A percentile compares a stretch with the other conserved stretches of the same genome.
Conservation (phyloP, 2,329 filamentous ascomycete species). For the Ceratocystis colombiana region DNA sequence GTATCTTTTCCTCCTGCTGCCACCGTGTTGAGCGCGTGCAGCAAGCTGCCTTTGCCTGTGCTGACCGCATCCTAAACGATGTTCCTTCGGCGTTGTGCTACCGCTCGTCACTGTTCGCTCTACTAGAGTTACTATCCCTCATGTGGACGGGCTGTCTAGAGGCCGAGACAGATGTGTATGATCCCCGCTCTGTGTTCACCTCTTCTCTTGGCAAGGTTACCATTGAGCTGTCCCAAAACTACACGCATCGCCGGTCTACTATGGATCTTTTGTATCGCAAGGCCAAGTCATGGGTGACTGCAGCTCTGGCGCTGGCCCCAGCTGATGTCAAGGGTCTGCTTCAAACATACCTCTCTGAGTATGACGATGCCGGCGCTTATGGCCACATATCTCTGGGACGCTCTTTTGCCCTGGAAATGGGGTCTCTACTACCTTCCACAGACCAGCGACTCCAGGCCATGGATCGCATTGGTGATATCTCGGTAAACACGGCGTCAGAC, state of each 20-base stretch:
- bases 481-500: slow-evolving; percentile 86
- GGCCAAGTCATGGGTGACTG: slow-evolving; percentile 69
- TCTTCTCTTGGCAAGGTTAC: slow-evolving; percentile 69
- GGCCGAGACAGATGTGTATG: slow-evolving; percentile 86
- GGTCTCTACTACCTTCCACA: slow-evolving; percentile 70
- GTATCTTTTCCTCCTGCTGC: slow-evolving; percentile 79
- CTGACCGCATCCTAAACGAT: slow-evolving; percentile 72
- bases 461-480: slow-evolving; percentile 59
- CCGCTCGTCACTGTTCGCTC: slow-evolving; percentile 77
- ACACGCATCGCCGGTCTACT: slow-evolving; percentile 67
- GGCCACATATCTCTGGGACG: slow-evolving; percentile 86
- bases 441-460: slow-evolving; percentile 80
- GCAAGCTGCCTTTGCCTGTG: slow-evolving; percentile 70
- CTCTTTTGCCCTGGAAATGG: slow-evolving; percentile 90
- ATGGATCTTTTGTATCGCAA: slow-evolving; percentile 66
- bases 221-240: slow-evolving; percentile 89
- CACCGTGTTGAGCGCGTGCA: slow-evolving; percentile 89
- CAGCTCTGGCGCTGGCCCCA: slow-evolving; percentile 73
- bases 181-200: slow-evolving; percentile 69
- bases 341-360: slow-evolving; percentile 92
- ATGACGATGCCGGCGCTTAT: slow-evolving; percentile 74
- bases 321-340: slow-evolving; percentile 89
- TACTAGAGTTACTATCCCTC: slow-evolving; percentile 81
- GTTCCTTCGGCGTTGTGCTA: slow-evolving; percentile 87
- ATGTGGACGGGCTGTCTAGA: slow-evolving; percentile 96